A percentile compares a stretch with the other conserved stretches of the same genome.
These are phyloP conservation scores for Trichocladium antarcticum DNA, from an alignment of 495 filamentous ascomycete species.

Conservation along the genomic window DNA sequence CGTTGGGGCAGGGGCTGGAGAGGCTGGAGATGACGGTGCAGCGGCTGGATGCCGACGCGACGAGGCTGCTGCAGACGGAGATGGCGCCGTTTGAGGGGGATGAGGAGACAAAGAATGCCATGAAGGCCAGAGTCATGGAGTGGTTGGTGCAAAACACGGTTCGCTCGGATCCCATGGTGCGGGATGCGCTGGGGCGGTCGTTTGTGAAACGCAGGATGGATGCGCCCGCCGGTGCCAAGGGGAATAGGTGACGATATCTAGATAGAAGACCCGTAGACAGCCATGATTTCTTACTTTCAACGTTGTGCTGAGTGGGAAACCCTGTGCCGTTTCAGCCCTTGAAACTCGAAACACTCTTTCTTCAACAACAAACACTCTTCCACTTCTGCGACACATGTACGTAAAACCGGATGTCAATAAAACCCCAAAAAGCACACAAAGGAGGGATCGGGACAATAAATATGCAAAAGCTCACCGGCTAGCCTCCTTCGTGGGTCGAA, in stretches of 20 bases:
- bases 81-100: constrained; percentile 75
- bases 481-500: too few species aligned
- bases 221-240: constrained; percentile 45
- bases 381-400: too few species aligned
- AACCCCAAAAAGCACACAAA: too few species aligned
- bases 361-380: too few species aligned
- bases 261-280: background rate
- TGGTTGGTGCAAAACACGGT: constrained; percentile 69
- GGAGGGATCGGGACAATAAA: too few species aligned
- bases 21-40: constrained; percentile 44
- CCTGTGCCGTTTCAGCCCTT: too few species aligned
- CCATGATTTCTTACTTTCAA: background rate
- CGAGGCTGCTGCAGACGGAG: constrained; percentile 60
- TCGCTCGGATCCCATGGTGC: constrained; percentile 59
- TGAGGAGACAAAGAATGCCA: constrained; percentile 43
- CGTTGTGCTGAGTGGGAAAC: too few species aligned
- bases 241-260: constrained; percentile 29
- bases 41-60: constrained; percentile 53
- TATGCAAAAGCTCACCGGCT: too few species aligned
- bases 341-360: too few species aligned
- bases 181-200: constrained; percentile 56
- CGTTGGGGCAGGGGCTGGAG: constrained; percentile 41
- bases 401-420: too few species aligned
- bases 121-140: constrained; percentile 59
- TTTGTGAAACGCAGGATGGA: constrained; percentile 47